A percentile compares a stretch with the other conserved stretches of the same genome.
phyloP scores from a whole-genome alignment of 768 basidiomycete genomes.

The Mrakia hoshinonis region DNA sequence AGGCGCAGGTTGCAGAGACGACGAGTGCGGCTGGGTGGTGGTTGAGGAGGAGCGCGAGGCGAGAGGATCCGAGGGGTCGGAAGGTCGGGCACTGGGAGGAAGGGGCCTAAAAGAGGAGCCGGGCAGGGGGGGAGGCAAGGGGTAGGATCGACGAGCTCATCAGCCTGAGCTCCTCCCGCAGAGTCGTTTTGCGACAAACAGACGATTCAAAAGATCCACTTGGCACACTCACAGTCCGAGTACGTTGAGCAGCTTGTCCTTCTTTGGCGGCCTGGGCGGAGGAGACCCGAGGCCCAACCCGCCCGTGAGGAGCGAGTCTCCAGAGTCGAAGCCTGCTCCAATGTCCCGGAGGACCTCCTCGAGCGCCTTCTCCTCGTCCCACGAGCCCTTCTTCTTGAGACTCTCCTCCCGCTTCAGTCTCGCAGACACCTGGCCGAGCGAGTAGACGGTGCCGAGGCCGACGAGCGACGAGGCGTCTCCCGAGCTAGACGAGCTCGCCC shows the following conservation, averaged over 20 bases:
- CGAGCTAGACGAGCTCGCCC: too few species aligned
- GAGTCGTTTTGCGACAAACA: not conserved
- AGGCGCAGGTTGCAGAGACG: not conserved
- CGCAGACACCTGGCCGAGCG: not conserved
- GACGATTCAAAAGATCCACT: not conserved
- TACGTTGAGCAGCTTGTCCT: not conserved
- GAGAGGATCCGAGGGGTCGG: not conserved
- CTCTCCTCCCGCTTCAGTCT: not conserved
- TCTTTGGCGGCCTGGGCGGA: not conserved
- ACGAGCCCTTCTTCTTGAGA: not conserved
- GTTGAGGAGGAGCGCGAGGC: not conserved
- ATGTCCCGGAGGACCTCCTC: not conserved
- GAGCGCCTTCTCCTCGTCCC: constrained; percentile 7
- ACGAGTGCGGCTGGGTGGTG: not conserved
- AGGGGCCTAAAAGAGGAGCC: not conserved
- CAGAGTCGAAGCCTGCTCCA: not conserved
- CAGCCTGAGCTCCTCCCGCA: not conserved
- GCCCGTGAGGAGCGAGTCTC: not conserved
- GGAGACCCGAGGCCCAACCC: not conserved
- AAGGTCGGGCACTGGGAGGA: not conserved
- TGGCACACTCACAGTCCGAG: not conserved
- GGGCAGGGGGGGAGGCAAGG: not conserved
- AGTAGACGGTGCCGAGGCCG: not conserved
- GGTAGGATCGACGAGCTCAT: not conserved
- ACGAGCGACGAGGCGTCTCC: not conserved